Evolutionary conservation across 2,329 filamentous ascomycete genomes (phyloP).

Genomic region (Fusarium napiforme): DNA sequence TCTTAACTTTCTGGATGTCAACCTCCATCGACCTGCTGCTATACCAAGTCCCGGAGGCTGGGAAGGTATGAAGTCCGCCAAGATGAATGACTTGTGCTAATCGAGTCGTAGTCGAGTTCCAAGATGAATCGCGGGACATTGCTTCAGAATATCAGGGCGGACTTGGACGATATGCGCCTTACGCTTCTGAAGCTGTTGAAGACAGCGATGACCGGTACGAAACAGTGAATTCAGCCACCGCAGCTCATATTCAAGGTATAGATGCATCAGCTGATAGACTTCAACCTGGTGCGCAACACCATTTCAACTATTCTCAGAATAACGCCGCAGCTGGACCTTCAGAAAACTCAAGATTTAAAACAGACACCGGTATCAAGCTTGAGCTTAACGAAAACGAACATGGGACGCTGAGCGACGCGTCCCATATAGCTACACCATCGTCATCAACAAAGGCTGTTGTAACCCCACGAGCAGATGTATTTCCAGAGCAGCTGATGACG

Average conservation of each 20-base stretch:
- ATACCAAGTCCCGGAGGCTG: slow-evolving; percentile 41
- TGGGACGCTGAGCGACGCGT: slow-evolving; percentile 32
- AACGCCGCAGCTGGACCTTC: neutral
- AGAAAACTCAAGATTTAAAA: neutral
- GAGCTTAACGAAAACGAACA: slow-evolving; percentile 7
- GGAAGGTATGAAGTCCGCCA: slow-evolving; percentile 37
- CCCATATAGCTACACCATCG: slow-evolving; percentile 41
- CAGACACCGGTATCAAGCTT: neutral
- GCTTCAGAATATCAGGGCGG: slow-evolving; percentile 91
- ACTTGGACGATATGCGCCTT: slow-evolving; percentile 73
- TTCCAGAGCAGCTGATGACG: slow-evolving; percentile 26
- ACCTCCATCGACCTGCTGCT: slow-evolving; percentile 74
- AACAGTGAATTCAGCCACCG: neutral
- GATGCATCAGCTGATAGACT: neutral
- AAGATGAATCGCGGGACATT: slow-evolving; percentile 89
- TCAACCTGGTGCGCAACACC: neutral
- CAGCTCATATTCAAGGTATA: neutral
- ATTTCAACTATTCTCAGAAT: neutral
- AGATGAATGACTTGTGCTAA: slow-evolving; percentile 15
- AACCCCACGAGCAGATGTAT: slow-evolving; percentile 20
- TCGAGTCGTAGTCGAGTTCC: slow-evolving; percentile 71
- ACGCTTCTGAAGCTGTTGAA: slow-evolving; percentile 4
- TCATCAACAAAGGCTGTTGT: slow-evolving; percentile 34
- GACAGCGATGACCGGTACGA: neutral
- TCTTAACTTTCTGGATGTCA: slow-evolving; percentile 91